These are phyloP conservation scores for Lentinus brumalis DNA, from an alignment of 768 basidiomycete species.

Conservation along the genomic window DNA sequence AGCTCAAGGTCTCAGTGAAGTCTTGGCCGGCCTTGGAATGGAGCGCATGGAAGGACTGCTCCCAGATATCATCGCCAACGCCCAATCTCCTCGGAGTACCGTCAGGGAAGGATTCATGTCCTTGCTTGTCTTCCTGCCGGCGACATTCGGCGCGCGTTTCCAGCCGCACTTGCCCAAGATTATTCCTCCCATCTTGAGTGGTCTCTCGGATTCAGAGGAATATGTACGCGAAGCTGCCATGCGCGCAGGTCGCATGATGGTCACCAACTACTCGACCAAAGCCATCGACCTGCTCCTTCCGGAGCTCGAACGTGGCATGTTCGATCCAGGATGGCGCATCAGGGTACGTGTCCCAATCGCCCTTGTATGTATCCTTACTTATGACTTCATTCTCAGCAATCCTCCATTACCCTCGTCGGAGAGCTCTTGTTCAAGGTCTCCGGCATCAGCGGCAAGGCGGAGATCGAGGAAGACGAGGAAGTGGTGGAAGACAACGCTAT, in stretches of 20 bases:
- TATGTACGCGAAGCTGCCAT: constrained; percentile 97
- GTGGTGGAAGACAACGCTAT: constrained; percentile 56
- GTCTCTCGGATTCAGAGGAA: constrained; percentile 91
- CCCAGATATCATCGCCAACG: constrained; percentile 91
- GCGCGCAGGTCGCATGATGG: constrained; percentile 98
- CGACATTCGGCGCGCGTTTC: constrained; percentile 96
- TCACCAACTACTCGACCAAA: constrained; percentile 88
- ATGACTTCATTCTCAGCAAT: constrained; percentile 58
- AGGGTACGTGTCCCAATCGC: constrained; percentile 50
- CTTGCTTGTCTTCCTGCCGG: constrained; percentile 89
- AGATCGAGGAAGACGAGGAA: constrained; percentile 80
- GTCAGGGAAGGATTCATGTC: constrained; percentile 99
- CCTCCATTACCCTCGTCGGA: constrained; percentile 93
- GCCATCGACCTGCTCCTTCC: constrained; percentile 94
- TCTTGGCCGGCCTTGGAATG: constrained; percentile 95
- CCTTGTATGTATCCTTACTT: constrained; percentile 18
- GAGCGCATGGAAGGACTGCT: constrained; percentile 92
- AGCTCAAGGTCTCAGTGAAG: constrained; percentile 95
- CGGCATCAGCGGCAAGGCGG: constrained; percentile 88
- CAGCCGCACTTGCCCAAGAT: constrained; percentile 95
- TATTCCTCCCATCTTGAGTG: constrained; percentile 87
- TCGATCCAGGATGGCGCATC: constrained; percentile 94
- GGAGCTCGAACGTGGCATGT: constrained; percentile 93
- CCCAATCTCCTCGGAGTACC: constrained; percentile 85
- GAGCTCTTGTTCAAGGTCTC: constrained; percentile 96